Evolutionary conservation across 2,329 filamentous ascomycete species (phyloP).

Genomic region (Clonostachys rhizophaga): DNA sequence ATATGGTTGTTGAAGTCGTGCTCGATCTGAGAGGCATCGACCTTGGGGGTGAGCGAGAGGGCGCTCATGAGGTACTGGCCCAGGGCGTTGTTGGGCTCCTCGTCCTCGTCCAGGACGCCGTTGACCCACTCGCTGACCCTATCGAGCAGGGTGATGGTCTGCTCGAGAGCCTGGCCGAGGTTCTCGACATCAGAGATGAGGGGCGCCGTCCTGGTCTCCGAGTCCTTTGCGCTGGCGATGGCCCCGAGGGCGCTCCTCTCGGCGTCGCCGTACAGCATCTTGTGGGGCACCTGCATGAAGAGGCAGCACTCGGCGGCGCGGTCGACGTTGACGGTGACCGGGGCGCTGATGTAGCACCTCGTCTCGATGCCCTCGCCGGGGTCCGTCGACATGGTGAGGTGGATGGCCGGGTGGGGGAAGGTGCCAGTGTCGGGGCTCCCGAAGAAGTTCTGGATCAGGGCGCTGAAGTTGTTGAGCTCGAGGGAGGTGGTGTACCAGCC

Average conservation of each 20-base stretch:
- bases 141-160: conserved; percentile 85
- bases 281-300: conserved; percentile 95
- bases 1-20: conserved; percentile 99
- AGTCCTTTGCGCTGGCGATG: conserved; percentile 76
- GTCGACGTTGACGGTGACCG: conserved; percentile 92
- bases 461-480: conserved; percentile 97
- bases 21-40: conserved; percentile 86
- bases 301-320: conserved; percentile 93
- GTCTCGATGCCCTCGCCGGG: conserved; percentile 86
- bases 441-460: conserved; percentile 98
- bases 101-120: conserved; percentile 90
- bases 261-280: conserved; percentile 80
- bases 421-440: conserved; percentile 94
- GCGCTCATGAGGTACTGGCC: conserved; percentile 95
- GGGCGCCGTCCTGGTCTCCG: conserved; percentile 67
- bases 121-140: conserved; percentile 89
- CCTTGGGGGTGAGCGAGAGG: conserved; percentile 89
- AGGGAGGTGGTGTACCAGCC: conserved; percentile 98
- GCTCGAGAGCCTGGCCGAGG: conserved; percentile 79
- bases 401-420: conserved; percentile 94
- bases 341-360: conserved; percentile 90
- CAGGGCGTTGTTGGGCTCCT: conserved; percentile 81
- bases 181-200: conserved; percentile 87
- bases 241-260: conserved; percentile 68
- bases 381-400: conserved; percentile 89